Percentiles rank a stretch among this genome's conserved stretches.
These are phyloP conservation scores for Penicillium aurantiogriseum DNA, from an alignment of 2,329 filamentous ascomycete species.

Conservation along the genomic window DNA sequence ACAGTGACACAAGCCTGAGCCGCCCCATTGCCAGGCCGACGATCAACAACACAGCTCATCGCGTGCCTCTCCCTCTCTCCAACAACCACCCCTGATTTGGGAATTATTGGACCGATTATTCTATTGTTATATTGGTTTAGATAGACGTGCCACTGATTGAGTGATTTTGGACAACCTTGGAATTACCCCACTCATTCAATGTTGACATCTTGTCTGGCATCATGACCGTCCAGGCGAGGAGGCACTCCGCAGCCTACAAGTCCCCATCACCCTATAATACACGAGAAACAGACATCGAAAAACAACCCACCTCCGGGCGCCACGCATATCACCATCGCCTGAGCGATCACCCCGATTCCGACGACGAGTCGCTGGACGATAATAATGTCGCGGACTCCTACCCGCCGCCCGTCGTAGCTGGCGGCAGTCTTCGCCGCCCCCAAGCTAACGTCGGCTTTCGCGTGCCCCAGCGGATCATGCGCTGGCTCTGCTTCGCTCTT, in stretches of 20 bases:
- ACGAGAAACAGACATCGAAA: conserved; percentile 35
- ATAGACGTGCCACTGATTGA: conserved; percentile 9
- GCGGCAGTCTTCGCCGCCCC: conserved; percentile 34
- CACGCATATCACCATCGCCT: conserved; percentile 23
- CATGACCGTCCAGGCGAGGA: conserved; percentile 35
- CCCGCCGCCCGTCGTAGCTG: conserved; percentile 37
- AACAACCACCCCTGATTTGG: conserved; percentile 5
- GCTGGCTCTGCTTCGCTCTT: conserved; percentile 73
- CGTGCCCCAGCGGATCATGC: conserved; percentile 69
- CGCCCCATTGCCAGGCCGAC: conserved; percentile 24
- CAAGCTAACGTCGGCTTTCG: conserved; percentile 52
- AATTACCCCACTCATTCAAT: conserved; percentile 18
- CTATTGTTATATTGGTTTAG: not conserved
- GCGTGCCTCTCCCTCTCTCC: conserved; percentile 10
- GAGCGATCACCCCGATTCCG: conserved; percentile 26
- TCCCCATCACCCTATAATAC: conserved; percentile 23
- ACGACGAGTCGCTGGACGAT: conserved; percentile 21
- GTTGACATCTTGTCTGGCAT: conserved; percentile 18
- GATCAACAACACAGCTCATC: conserved; percentile 18
- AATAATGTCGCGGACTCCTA: conserved; percentile 48
- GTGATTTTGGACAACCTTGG: conserved; percentile 1
- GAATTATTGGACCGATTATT: not conserved
- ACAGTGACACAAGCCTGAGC: not conserved
- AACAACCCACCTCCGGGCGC: conserved; percentile 25
- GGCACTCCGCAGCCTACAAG: conserved; percentile 30